Evolutionary conservation across 2,329 filamentous ascomycete species (phyloP), one percentile per base, ranked within the genome.

Genomic region (Pseudophaeomoniella oleicola): DNA sequence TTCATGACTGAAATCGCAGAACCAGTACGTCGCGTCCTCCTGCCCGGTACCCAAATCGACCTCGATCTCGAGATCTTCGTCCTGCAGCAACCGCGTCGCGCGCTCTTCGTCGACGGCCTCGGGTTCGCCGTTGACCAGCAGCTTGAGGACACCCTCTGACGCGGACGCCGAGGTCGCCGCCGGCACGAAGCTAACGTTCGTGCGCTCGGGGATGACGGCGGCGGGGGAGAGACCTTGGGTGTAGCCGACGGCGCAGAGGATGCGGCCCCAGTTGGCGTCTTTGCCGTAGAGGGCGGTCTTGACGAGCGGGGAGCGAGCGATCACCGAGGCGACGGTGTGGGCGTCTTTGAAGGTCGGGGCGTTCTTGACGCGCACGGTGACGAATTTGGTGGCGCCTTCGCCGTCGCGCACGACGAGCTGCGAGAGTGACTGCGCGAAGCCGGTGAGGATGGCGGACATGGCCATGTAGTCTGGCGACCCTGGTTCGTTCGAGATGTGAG

Each of bases 231-330:
- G 31, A 47, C 58, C 58, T 40, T 69, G 68, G 0, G 72, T 66
- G 55, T 96, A 96, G 3, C 90, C 90, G 3, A 87, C 86, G 1
- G 90, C 88, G 57, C 90, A 96, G 17, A 96, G 71, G 43, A 98
- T 93, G 37, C 90, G 85, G 19, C 90, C 90, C 90, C 90, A 98
- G 66, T 98, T 98, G 13, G 90, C 90, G 55, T 98, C 90, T 56
- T 86, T 85, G 45, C 90, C 90, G 59, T 98, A 98, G 30, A 98
- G 68, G 0, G 90, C 90, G 0, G 90, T 98, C 69, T 98, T 98
- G 49, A 98, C 90, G 10, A 98, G 74, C 5, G 90, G 85, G 1
- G 86, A 94, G 35, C 80, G 76, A 12, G 90, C 87, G 54, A 98
- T 94, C 33, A 83, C 80, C 43, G 79, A 81, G 9, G 87, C 90